Percentiles rank a stretch among this genome's conserved stretches.
phyloP scores from a whole-genome alignment of 2,329 filamentous ascomycete genomes.

The Curvularia spicifera region DNA sequence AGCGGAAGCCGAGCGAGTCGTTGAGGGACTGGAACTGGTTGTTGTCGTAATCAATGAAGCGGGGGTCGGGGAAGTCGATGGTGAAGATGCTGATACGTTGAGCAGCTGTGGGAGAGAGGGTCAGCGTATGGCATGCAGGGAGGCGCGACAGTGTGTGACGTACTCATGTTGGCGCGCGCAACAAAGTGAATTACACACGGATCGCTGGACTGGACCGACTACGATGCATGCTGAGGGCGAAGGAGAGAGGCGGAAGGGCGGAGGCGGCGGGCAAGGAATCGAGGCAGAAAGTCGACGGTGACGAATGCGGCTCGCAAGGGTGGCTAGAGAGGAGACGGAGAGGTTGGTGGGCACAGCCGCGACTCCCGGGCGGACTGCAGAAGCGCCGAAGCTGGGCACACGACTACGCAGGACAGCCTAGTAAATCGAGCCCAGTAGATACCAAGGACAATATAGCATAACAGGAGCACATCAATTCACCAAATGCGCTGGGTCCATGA shows the following conservation, averaged over 20 bases:
- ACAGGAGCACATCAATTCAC: too few relatives aligned
- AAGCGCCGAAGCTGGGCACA: conserved; percentile 15
- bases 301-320: conserved; percentile 2
- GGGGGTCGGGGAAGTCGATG: conserved; percentile 47
- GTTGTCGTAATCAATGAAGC: conserved; percentile 35
- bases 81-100: conserved; percentile 46
- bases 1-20: conserved; percentile 45
- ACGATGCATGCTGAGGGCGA: conserved; percentile 26
- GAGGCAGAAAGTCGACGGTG: conserved; percentile 2
- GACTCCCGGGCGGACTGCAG: conserved; percentile 8
- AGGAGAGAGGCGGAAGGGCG: background rate
- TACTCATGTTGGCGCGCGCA: conserved; percentile 48
- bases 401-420: background rate
- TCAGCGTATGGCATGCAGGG: conserved; percentile 9
- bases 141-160: conserved; percentile 29
- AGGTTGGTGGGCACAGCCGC: conserved; percentile 28
- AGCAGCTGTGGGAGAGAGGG: conserved; percentile 34
- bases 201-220: conserved; percentile 14
- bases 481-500: background rate
- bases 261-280: background rate
- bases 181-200: conserved; percentile 20
- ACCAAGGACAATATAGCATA: too few relatives aligned
- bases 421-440: too few relatives aligned
- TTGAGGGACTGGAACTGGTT: conserved; percentile 43
- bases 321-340: conserved; percentile 11